phyloP scores from a whole-genome alignment of 495 filamentous ascomycete genomes.

The Ramalina intermedia region DNA sequence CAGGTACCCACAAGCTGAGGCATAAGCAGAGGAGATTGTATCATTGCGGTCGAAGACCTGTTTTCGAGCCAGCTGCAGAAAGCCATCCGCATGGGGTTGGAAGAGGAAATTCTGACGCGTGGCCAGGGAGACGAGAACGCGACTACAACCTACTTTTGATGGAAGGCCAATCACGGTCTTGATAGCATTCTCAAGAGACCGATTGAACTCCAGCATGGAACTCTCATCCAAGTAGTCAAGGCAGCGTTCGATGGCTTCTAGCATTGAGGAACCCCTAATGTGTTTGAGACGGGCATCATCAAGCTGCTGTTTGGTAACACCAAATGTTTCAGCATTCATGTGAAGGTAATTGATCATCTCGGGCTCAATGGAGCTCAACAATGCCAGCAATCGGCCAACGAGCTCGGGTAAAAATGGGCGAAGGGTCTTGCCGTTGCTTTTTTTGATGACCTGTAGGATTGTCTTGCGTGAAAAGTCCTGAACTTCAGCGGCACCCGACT shows the following conservation, averaged over 20 bases:
- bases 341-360: slow-evolving; percentile 83
- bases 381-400: slow-evolving; percentile 61
- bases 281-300: slow-evolving; percentile 69
- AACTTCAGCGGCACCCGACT: slow-evolving; percentile 75
- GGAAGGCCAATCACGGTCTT: slow-evolving; percentile 80
- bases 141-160: slow-evolving; percentile 78
- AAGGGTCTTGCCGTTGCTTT: slow-evolving; percentile 52
- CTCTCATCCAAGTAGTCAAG: slow-evolving; percentile 68
- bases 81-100: slow-evolving; percentile 58
- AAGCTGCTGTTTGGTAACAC: slow-evolving; percentile 64
- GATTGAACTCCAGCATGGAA: slow-evolving; percentile 59
- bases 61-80: slow-evolving; percentile 63
- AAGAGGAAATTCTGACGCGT: slow-evolving; percentile 62
- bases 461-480: slow-evolving; percentile 58
- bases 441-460: slow-evolving; percentile 77
- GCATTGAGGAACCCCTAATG: slow-evolving; percentile 76
- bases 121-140: slow-evolving; percentile 74
- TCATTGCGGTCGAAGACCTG: slow-evolving; percentile 80
- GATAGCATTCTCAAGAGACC: slow-evolving; percentile 57
- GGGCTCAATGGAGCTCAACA: slow-evolving; percentile 75
- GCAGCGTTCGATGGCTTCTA: slow-evolving; percentile 83
- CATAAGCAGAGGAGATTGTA: slow-evolving; percentile 75
- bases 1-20: slow-evolving; percentile 72
- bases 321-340: slow-evolving; percentile 76
- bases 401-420: slow-evolving; percentile 69